Base-by-base conservation (phyloP, 371 early-diverging fungal species). In the Mortierella sp. region DNA sequence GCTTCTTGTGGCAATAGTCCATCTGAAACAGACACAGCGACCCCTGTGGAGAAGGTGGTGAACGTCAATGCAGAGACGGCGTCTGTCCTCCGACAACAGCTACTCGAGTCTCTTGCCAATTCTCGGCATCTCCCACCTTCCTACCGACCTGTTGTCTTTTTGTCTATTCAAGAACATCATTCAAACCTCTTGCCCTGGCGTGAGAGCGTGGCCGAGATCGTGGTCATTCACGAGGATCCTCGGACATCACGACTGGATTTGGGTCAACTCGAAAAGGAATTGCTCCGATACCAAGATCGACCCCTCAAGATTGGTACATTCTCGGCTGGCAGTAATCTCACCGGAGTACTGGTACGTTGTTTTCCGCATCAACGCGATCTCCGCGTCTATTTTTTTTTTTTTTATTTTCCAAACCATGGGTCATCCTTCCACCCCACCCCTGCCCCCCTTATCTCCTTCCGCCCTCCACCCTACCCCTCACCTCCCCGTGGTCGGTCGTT, bases 131-230 rank as follows among this genome's bases (percentile, higher is more conserved):
- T 37, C 37, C 37, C 37, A 37, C 37, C 37, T 5, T 12, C 0
- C 9, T 12, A 9, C 5, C 53, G 53, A 26, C 53, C 53, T 12
- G 53, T 53, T 26, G 53, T 53, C 21, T 53, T 53, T 23, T 16
- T 53, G 53, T 53, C 53, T 14, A 53, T 53, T 16, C 53, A 53
- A 16, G 53, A 53, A 53, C 53, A 53, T 26, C 53, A 53, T 26
- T 53, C 53, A 5, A 53, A 53, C 21, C 53, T 53, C 53, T 26
- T 53, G 18, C 53, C 53, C n/a, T 53, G 53, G 53, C 53, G 53
- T 25, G 53, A 53, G 53, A 53, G 53, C 21, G 21, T 21, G n/a
- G 53, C 53, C n/a, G 53, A 53, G 15, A 23, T 53, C 15, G 53
- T 53, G 21, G 53, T 53, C 53, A 53, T 53, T 23, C 53, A 26